phyloP scores from a whole-genome alignment of 2,329 filamentous ascomycete genomes.

The Cyphellophora europaea region DNA sequence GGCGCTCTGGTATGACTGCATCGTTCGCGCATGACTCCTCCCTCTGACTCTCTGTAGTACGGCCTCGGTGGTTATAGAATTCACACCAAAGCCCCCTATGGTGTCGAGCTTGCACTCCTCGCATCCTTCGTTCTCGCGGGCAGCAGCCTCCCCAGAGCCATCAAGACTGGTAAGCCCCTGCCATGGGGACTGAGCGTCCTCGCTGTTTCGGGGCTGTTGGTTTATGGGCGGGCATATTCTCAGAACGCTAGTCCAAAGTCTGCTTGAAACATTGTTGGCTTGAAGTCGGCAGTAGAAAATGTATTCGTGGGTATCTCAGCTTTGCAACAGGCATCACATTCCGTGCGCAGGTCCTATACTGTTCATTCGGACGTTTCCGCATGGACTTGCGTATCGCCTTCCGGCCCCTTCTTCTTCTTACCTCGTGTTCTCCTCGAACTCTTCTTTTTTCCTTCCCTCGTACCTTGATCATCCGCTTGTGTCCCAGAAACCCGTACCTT shows the following conservation, averaged over 20 bases:
- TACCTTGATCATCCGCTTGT: background rate
- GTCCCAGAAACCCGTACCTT: slow-evolving; percentile 22
- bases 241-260: too few relatives aligned
- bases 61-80: slow-evolving; percentile 74
- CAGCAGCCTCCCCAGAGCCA: slow-evolving; percentile 74
- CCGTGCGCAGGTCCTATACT: too few relatives aligned
- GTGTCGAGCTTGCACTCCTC: slow-evolving; percentile 78
- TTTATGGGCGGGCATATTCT: slow-evolving; percentile 64
- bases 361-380: too few relatives aligned
- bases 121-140: slow-evolving; percentile 79
- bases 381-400: too few relatives aligned
- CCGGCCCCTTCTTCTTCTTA: slow-evolving; percentile 3
- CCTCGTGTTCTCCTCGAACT: slow-evolving; percentile 6
- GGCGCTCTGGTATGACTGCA: slow-evolving; percentile 49
- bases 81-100: slow-evolving; percentile 65
- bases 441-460: slow-evolving; percentile 11
- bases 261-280: too few relatives aligned
- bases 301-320: slow-evolving; percentile 6
- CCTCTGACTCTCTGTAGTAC: slow-evolving; percentile 40
- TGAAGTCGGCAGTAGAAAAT: too few relatives aligned
- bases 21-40: slow-evolving; percentile 1
- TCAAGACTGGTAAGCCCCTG: slow-evolving; percentile 72
- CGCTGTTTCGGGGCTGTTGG: slow-evolving; percentile 66
- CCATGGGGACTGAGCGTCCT: slow-evolving; percentile 70
- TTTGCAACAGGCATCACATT: slow-evolving; percentile 1